phyloP scores from a whole-genome alignment of 2,329 filamentous ascomycete species.

The Torrubiellomyces zombiae region DNA sequence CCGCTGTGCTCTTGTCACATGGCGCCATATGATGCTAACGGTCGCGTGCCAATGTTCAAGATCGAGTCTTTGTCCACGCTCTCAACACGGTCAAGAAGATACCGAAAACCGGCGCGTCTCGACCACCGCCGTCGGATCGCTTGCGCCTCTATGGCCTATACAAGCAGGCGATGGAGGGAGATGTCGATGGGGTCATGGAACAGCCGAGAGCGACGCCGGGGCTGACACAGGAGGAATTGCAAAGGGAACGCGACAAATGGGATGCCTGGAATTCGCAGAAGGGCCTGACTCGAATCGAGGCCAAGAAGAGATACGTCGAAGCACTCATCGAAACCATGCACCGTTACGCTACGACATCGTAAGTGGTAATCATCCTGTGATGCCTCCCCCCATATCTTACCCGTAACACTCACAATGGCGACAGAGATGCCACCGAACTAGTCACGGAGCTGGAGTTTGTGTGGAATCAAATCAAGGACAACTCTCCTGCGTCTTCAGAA shows the following conservation, averaged over 20 bases:
- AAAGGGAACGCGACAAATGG: slow-evolving; percentile 55
- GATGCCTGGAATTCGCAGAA: slow-evolving; percentile 90
- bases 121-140: slow-evolving; percentile 71
- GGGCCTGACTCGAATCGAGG: slow-evolving; percentile 72
- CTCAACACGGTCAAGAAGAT: slow-evolving; percentile 98
- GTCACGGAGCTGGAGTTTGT: slow-evolving; percentile 96
- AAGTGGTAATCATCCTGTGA: slow-evolving; percentile 15
- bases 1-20: neutral
- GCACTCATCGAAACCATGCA: slow-evolving; percentile 95
- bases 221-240: slow-evolving; percentile 33
- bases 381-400: too few species aligned
- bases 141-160: slow-evolving; percentile 93
- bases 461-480: slow-evolving; percentile 94
- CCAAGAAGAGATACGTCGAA: slow-evolving; percentile 85
- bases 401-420: too few species aligned
- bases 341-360: slow-evolving; percentile 76
- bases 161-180: slow-evolving; percentile 98
- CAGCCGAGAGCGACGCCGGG: slow-evolving; percentile 42
- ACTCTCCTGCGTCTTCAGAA: slow-evolving; percentile 47
- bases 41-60: slow-evolving; percentile 27
- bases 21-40: slow-evolving; percentile 2
- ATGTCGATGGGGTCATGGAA: slow-evolving; percentile 88
- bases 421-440: slow-evolving; percentile 64
- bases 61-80: slow-evolving; percentile 96
- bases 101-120: slow-evolving; percentile 75